Evolutionary conservation across 805 yeast species (phyloP), one percentile per base, ranked within the genome.

Genomic region (Teunomyces panamensis): DNA sequence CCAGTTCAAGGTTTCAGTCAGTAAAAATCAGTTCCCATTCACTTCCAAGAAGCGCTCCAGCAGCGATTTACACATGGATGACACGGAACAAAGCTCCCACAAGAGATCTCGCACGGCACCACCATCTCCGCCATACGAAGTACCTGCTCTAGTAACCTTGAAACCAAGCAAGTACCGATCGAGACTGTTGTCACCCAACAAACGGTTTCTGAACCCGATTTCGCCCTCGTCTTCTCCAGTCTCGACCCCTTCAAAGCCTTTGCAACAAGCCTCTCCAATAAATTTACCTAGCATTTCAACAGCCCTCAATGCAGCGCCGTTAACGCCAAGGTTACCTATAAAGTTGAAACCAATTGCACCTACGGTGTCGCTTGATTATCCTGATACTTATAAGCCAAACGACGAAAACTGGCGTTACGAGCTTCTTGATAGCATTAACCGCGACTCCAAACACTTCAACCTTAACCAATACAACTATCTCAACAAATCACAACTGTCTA

Each of bases 81-180:
- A 14, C 14, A 44, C n/a, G n/a, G 43, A 47, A 32, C 27, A 42
- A 14, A 45, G 30, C 11, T 27, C 26, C 11, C 41, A 43, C 44
- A 74, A 75, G 55, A 60, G 75, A 43, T 64, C 76, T n/a, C 64
- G 71, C 56, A 73, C 78, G 8, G 78, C 78, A 3, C 78, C 79
- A 30, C 75, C 78, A 9, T 71, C 75, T 13, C 55, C 54, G 4
- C 55, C 55, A 7, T 45, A 47, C 43, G 56, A 51, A 16, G 13
- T 44, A 7, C 10, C 45, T 13, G 14, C 47, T 9, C 30, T 42
- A 9, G 10, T 41, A 28, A n/a, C 43, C 46, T n/a, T 42, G 45
- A 43, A 39, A 17, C 39, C 48, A 9, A 26, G 39, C 36, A 49
- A 50, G 34, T 50, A 50, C 45, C 14, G 56, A 6, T 53, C 56